Conservation (phyloP, 305 asterid species). For the Solanum hybrid region DNA sequence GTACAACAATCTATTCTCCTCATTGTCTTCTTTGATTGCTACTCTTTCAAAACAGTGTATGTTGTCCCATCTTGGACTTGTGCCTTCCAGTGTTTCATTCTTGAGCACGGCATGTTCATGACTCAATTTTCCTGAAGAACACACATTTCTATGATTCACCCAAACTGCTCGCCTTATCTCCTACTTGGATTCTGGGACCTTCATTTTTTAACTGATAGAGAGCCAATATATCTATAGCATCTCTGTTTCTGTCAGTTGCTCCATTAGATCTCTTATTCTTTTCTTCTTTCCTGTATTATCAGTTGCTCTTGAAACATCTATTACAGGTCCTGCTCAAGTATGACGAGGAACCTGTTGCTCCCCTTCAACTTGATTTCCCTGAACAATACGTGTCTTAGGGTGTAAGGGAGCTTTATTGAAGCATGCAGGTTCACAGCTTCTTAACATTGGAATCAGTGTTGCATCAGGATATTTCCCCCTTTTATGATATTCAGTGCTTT, state of each 20-base stretch:
- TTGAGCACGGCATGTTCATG: neutral
- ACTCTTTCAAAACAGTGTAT: neutral
- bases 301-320: neutral
- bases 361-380: neutral
- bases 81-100: neutral
- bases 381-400: neutral
- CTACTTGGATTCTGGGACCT: neutral
- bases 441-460: neutral
- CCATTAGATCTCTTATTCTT: neutral
- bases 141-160: neutral
- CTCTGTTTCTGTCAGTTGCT: neutral
- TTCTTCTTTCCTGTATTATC: neutral
- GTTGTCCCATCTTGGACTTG: neutral
- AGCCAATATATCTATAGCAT: neutral
- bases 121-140: neutral
- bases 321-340: neutral
- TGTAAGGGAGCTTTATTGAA: neutral
- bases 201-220: neutral
- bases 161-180: neutral
- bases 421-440: neutral
- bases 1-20: neutral
- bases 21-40: neutral
- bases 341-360: neutral
- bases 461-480: neutral
- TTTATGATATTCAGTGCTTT: neutral